Conservation (phyloP, 2,329 filamentous ascomycete species). For the Ilyonectria destructans region DNA sequence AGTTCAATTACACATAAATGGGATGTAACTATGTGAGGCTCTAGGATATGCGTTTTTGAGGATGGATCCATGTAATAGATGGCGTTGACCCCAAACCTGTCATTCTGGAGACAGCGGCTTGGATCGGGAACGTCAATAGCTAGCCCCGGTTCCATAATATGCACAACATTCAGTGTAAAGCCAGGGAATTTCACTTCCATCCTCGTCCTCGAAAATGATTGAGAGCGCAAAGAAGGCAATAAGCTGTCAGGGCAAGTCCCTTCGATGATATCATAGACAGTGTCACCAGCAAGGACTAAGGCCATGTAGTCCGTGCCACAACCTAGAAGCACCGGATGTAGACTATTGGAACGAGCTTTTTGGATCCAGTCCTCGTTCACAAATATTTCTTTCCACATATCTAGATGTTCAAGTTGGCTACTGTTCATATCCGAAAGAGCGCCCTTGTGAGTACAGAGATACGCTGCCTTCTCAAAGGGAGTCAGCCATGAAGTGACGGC, state of each 20-base stretch:
- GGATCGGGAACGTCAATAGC: conserved; percentile 10
- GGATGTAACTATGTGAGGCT: background rate
- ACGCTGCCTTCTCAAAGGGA: background rate
- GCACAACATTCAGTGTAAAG: conserved; percentile 6
- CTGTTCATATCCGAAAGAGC: background rate
- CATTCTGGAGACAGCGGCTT: background rate
- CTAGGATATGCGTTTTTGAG: background rate
- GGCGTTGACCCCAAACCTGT: background rate
- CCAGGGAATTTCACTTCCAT: conserved; percentile 4
- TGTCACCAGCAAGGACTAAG: conserved; percentile 1
- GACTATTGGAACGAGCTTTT: background rate
- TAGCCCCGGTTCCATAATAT: conserved; percentile 4
- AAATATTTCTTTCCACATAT: background rate
- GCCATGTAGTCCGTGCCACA: conserved; percentile 1
- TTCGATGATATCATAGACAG: background rate
- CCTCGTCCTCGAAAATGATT: background rate
- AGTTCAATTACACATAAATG: background rate
- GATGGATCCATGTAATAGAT: conserved; percentile 4
- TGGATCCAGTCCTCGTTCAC: conserved; percentile 1
- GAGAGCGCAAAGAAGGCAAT: background rate
- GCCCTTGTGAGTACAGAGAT: background rate
- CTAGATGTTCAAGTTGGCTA: conserved; percentile 7
- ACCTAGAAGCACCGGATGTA: conserved; percentile 8
- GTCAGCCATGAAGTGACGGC: conserved; percentile 2
- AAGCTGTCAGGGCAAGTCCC: background rate